phyloP scores from a whole-genome alignment of 192 early-diverging fungal species.

The Coemansia asiatica region DNA sequence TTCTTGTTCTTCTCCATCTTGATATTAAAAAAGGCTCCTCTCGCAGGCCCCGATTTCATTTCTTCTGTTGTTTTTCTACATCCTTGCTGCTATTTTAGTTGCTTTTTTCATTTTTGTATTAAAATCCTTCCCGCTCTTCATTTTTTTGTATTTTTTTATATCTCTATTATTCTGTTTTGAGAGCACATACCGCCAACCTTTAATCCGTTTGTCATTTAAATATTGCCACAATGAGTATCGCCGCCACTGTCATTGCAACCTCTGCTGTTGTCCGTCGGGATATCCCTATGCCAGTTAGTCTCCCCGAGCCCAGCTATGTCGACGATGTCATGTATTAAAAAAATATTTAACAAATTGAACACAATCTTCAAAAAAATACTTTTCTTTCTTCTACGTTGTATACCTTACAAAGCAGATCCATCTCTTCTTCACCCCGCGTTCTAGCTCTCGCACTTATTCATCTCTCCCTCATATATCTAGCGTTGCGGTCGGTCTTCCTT shows the following conservation, averaged over 20 bases:
- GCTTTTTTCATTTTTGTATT: background rate
- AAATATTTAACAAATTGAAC: background rate
- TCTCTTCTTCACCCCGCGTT: background rate
- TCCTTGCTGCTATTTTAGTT: background rate
- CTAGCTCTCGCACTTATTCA: background rate
- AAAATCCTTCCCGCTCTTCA: background rate
- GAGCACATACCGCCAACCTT: background rate
- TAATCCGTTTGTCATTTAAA: background rate
- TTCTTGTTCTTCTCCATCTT: background rate
- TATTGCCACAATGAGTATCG: background rate
- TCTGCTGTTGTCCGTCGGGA: conserved; percentile 3
- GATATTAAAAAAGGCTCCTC: background rate
- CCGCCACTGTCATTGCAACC: background rate
- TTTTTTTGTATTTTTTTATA: background rate
- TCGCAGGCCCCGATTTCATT: background rate
- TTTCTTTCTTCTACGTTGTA: background rate
- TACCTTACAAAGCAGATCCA: background rate
- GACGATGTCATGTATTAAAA: background rate
- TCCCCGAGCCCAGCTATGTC: background rate
- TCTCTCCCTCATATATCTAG: background rate
- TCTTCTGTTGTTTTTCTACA: background rate
- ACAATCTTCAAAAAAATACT: background rate
- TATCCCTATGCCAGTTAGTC: background rate
- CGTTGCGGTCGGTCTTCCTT: background rate
- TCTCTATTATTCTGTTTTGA: background rate